Evolutionary conservation across 2,329 filamentous ascomycete genomes (phyloP), one percentile per base, ranked within the genome.

Genomic region (Pyricularia pennisetigena): DNA sequence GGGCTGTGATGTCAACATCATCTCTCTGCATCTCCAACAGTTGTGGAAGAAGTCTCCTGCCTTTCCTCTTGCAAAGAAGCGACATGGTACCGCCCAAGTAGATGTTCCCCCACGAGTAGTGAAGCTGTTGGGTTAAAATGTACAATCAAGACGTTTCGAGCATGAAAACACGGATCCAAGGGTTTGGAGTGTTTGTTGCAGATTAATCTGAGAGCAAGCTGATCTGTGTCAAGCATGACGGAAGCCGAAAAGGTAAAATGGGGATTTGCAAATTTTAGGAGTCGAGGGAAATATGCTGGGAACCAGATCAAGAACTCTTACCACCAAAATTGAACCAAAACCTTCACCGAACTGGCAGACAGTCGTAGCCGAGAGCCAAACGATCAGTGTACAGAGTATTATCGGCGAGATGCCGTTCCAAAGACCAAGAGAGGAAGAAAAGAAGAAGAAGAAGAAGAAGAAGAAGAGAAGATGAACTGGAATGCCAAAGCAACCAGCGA

Each of bases 1-100:
- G 70, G 4, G 30, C 69, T 20, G 68, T 70, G 28, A 72, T n/a
- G 26, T 70, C 71, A 4, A 67, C 29, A 35, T 71, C 71, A 16
- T 41, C 62, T 16, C 14, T 28, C 35, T 72, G 71, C 1, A 70
- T 24, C 54, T 71, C 68, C 26, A 69, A 69, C 7, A 72, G 61
- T 23, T 68, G 69, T 4, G 49, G 28, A 14, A 71, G 65, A 32
- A 72, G 59, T 30, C 41, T 68, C 16, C 66, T 72, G 26, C 67
- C 65, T 14, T 69, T 69, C 67, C 68, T 71, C 57, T 68, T 69
- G 4, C 57, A n/a, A 3, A 66, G 54, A 57, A 66, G 65, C 24
- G 65, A n/a, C 65, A 66, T 66, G 16, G 12, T 7, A 5, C 8
- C 41, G n/a, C 20, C 20, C 41, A n/a, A 54, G 41, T 20, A 54